Conservation (phyloP, 75 land plant species). For the Pinus tabuliformis region DNA sequence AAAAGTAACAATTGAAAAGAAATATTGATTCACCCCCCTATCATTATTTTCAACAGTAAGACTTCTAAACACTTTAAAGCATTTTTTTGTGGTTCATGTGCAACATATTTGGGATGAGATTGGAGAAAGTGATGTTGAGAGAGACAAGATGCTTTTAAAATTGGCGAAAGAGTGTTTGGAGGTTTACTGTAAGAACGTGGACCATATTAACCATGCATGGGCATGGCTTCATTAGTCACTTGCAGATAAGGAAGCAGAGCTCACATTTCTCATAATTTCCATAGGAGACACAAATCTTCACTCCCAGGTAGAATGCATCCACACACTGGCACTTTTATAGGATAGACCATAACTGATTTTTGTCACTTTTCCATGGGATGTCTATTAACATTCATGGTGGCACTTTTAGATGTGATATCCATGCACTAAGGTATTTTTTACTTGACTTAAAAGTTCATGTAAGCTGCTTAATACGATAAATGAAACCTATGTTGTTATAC, state of each 20-base stretch:
- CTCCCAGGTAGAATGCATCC: conserved; percentile 14
- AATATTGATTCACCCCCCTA: too few species aligned
- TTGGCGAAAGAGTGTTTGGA: conserved; percentile 47
- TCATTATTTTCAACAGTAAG: background rate
- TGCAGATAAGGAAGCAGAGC: conserved; percentile 38
- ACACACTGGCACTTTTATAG: background rate
- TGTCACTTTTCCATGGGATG: background rate
- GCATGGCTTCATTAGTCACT: conserved; percentile 32
- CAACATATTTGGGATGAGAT: conserved; percentile 54
- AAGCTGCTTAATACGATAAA: too few species aligned
- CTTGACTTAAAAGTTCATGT: too few species aligned
- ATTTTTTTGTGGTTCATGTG: background rate
- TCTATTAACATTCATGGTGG: too few species aligned
- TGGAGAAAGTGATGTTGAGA: conserved; percentile 45
- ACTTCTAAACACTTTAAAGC: background rate
- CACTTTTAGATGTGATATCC: too few species aligned
- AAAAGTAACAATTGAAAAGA: too few species aligned
- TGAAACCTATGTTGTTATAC: too few species aligned
- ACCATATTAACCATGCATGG: conserved; percentile 30
- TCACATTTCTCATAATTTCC: conserved; percentile 24
- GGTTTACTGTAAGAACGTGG: conserved; percentile 48
- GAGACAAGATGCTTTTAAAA: conserved; percentile 44
- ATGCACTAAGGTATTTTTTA: too few species aligned
- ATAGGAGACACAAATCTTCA: conserved; percentile 32
- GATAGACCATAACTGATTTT: background rate